Base-by-base conservation (phyloP, 75 land plant genomes). In the Selaginella moellendorffii region DNA sequence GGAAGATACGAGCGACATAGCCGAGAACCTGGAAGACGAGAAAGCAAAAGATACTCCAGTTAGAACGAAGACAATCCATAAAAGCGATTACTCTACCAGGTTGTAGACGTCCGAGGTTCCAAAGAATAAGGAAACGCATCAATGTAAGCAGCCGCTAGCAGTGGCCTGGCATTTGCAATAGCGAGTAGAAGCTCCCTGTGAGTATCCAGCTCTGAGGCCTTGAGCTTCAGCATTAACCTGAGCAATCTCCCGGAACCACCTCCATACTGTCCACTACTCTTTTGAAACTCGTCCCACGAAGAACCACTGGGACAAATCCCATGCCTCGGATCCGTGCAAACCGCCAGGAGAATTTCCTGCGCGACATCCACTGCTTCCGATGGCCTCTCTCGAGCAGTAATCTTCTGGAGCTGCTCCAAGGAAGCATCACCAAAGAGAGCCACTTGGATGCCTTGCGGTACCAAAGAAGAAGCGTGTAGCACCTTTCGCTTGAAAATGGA, bases 361-460 rank as follows among this genome's bases (percentile, higher is more conserved):
- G 96, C 88, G 36, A 78, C 19, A 30, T 77, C 82, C 9, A 78
- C 76, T 31, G 81, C 73, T 52, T 27, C 58, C 0, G 72, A 78
- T 2, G 70, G 63, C 18, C 63, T 61, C 27, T 79, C 73, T 65
- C 61, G 27, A 10, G 80, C 90, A 28, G 81, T 82, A 58, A 93
- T 80, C 18, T 29, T 54, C 20, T 69, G 77, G 46, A 93, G 42
- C 69, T 85, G 90, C 52, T 93, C 98, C 30, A 93, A 77, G 8
- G 87, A 85, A 53, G 68, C 79, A 68, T 83, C 92, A 19, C 98
- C 98, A 77, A 93, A 93, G 0, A 93, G 67, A 21, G 78, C 98
- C 81, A 92, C 87, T 64, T 85, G 67, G 31, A 93, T 80, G 24
- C 82, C 80, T 12, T 84, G 74, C 24, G 85, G 83, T 66, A 91